Evolutionary conservation across 2,329 filamentous ascomycete species (phyloP).

Genomic region (Allantophomopsis cytisporea): DNA sequence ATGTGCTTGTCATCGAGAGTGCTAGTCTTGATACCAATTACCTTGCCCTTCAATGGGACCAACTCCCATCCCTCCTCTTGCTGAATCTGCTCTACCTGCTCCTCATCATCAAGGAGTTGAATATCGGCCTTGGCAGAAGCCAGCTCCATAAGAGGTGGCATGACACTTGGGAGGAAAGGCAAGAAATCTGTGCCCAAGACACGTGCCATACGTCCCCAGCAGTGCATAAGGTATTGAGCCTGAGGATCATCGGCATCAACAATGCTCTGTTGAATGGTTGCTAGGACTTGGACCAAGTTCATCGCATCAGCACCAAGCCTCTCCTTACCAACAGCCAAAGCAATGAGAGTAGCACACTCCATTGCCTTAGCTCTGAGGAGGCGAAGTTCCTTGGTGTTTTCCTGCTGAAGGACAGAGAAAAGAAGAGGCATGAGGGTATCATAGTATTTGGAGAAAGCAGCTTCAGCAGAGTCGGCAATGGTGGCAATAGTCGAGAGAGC

Average conservation of each 20-base stretch:
- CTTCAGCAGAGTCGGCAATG: constrained; percentile 95
- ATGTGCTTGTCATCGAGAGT: constrained; percentile 98
- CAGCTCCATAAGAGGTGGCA: constrained; percentile 83
- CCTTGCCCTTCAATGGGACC: constrained; percentile 91
- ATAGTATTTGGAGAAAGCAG: constrained; percentile 91
- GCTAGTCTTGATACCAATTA: constrained; percentile 96
- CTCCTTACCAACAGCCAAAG: constrained; percentile 86
- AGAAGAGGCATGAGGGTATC: constrained; percentile 90
- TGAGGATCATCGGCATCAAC: constrained; percentile 90
- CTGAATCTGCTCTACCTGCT: constrained; percentile 83
- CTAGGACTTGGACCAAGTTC: constrained; percentile 75
- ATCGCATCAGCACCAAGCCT: constrained; percentile 80
- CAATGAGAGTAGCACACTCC: constrained; percentile 96
- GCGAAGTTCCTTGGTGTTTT: constrained; percentile 87
- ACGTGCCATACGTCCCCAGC: constrained; percentile 97
- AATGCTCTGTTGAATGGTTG: constrained; percentile 74
- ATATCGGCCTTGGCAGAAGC: constrained; percentile 95
- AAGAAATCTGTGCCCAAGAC: constrained; percentile 85
- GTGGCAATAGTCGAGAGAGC: constrained; percentile 96
- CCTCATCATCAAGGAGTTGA: constrained; percentile 87
- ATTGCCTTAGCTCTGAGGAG: constrained; percentile 92
- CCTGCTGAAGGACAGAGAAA: constrained; percentile 76
- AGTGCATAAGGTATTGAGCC: constrained; percentile 93
- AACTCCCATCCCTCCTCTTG: constrained; percentile 97
- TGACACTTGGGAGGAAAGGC: constrained; percentile 82